These are phyloP conservation scores for Conoideocrella luteorostrata DNA, from an alignment of 2,329 filamentous ascomycete genomes.

Conservation along the genomic window DNA sequence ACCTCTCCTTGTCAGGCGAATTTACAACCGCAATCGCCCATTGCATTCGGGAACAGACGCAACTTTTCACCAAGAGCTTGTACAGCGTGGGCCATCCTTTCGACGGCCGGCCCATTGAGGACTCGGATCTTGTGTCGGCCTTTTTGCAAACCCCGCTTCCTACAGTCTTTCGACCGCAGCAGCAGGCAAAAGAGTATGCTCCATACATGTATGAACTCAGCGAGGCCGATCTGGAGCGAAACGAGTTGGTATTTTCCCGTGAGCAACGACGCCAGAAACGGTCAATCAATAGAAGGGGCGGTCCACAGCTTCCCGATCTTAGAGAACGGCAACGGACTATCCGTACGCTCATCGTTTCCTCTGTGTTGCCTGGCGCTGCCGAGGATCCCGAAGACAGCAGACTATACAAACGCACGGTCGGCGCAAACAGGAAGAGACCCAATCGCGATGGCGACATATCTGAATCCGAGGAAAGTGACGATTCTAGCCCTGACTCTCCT, in stretches of 20 bases:
- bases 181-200: slow-evolving; percentile 88
- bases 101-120: slow-evolving; percentile 87
- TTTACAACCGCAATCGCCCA: slow-evolving; percentile 97
- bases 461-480: slow-evolving; percentile 87
- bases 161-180: slow-evolving; percentile 80
- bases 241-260: slow-evolving; percentile 85
- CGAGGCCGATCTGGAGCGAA: slow-evolving; percentile 81
- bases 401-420: slow-evolving; percentile 72
- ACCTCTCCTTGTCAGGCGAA: slow-evolving; percentile 86
- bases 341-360: slow-evolving; percentile 84
- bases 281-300: slow-evolving; percentile 87
- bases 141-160: slow-evolving; percentile 81
- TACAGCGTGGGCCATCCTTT: slow-evolving; percentile 94
- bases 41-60: slow-evolving; percentile 91
- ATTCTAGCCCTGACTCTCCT: slow-evolving; percentile 81
- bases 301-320: slow-evolving; percentile 88
- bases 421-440: slow-evolving; percentile 50
- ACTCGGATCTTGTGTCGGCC: slow-evolving; percentile 77
- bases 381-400: slow-evolving; percentile 75
- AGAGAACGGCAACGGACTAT: slow-evolving; percentile 93
- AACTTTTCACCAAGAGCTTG: slow-evolving; percentile 87
- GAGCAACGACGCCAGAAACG: slow-evolving; percentile 93
- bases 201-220: slow-evolving; percentile 92
- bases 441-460: slow-evolving; percentile 62
- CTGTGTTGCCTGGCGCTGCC: slow-evolving; percentile 83